Conservation (phyloP, 495 filamentous ascomycete genomes). For the Podospora tetraspora region DNA sequence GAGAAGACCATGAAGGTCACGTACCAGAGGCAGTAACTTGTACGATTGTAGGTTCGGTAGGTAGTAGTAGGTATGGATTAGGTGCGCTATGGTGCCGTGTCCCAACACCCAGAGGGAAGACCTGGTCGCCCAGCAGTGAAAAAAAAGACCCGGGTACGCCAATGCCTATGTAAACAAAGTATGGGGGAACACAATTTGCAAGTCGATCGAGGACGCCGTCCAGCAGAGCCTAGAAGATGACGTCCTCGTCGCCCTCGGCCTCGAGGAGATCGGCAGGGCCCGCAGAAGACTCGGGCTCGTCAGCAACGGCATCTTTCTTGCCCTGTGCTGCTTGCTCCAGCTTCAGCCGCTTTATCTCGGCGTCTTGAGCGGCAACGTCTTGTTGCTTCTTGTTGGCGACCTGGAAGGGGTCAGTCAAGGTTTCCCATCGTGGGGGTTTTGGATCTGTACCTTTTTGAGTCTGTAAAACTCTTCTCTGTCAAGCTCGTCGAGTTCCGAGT, state of each 20-base stretch:
- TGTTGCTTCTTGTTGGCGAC: conserved; percentile 93
- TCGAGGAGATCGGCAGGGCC: conserved; percentile 65
- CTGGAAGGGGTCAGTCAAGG: conserved; percentile 8
- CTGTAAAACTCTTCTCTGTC: conserved; percentile 98
- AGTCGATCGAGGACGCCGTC: not conserved
- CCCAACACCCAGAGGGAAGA: not conserved
- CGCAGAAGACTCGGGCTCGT: conserved; percentile 43
- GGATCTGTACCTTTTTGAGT: conserved; percentile 69
- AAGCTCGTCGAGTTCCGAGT: conserved; percentile 95
- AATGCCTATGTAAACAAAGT: conserved; percentile 8
- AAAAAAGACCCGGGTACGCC: not conserved
- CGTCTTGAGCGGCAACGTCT: conserved; percentile 68
- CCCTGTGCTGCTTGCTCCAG: conserved; percentile 36
- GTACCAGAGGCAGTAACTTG: conserved; percentile 73
- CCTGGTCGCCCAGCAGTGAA: not conserved
- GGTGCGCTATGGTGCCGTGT: not conserved
- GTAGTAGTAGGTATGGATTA: not conserved
- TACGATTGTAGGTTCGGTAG: not conserved
- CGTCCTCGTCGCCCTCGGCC: conserved; percentile 84
- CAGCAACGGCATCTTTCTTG: conserved; percentile 31
- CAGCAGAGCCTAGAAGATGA: conserved; percentile 71
- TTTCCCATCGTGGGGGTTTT: not conserved
- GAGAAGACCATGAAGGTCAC: conserved; percentile 69
- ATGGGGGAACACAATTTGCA: conserved; percentile 16
- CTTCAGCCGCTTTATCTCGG: conserved; percentile 60